Evolutionary conservation across 345 rosid species (phyloP).

Genomic region (Pseudoturritis turrita): DNA sequence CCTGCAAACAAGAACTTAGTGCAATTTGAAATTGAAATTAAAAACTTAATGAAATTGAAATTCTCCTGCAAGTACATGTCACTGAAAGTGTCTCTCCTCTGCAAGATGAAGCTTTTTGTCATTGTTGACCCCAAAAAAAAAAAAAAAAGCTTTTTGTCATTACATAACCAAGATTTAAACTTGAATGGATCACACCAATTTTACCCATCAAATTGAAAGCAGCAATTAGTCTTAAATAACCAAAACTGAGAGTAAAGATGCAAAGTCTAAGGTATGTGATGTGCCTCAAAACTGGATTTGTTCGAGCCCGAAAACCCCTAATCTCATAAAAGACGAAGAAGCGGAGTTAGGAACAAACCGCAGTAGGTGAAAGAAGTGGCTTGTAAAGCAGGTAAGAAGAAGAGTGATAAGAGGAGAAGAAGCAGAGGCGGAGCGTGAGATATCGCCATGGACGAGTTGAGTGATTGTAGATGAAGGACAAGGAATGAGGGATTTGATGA

Average conservation of each 20-base stretch:
- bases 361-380: slow-evolving; percentile 30
- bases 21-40: no score
- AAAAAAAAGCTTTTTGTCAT: no score
- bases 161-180: neutral
- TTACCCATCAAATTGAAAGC: neutral
- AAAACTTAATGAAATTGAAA: neutral
- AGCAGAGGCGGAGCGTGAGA: slow-evolving; percentile 22
- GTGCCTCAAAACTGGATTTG: neutral
- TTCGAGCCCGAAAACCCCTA: neutral
- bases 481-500: slow-evolving; percentile 1
- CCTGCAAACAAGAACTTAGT: no score
- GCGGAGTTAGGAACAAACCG: slow-evolving; percentile 19
- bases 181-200: neutral
- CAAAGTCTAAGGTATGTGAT: neutral
- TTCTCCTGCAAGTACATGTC: no score
- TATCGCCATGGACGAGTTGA: slow-evolving; percentile 27
- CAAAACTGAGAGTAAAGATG: neutral
- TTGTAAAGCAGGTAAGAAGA: slow-evolving; percentile 18
- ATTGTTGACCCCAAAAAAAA: no score
- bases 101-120: no score
- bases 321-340: neutral
- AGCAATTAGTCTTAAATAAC: neutral
- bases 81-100: neutral
- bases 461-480: neutral
- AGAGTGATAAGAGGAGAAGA: slow-evolving; percentile 15